These are phyloP conservation scores for Botryotinia globosa DNA, from an alignment of 2,329 filamentous ascomycete genomes.

Conservation along the genomic window DNA sequence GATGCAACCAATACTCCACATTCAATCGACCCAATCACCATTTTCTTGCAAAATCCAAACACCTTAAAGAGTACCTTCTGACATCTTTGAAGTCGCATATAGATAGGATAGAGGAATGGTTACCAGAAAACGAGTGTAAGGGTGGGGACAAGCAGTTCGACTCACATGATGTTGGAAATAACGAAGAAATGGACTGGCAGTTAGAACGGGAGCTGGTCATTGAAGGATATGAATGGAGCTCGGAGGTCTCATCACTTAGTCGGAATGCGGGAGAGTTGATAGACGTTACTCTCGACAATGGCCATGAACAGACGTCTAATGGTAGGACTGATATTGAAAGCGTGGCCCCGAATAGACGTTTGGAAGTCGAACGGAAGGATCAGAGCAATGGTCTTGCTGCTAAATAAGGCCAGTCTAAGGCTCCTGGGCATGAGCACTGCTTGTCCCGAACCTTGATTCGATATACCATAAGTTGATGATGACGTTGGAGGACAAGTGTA, in stretches of 20 bases:
- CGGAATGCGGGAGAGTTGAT: neutral
- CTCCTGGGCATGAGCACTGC: neutral
- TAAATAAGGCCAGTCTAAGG: neutral
- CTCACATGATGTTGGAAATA: neutral
- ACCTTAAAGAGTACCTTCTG: neutral
- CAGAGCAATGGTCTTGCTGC: neutral
- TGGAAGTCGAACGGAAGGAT: neutral
- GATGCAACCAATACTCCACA: neutral
- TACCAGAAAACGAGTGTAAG: neutral
- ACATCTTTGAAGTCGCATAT: slow-evolving; percentile 2
- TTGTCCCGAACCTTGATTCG: neutral
- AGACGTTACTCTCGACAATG: neutral
- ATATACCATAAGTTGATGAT: neutral
- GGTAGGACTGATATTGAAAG: neutral
- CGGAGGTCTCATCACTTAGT: neutral
- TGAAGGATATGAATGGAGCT: slow-evolving; percentile 1
- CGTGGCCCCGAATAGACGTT: neutral
- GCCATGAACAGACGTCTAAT: neutral
- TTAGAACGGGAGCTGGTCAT: neutral
- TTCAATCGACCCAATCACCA: slow-evolving; percentile 3
- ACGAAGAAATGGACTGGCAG: neutral
- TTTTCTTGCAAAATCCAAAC: slow-evolving; percentile 5
- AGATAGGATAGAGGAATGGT: slow-evolving; percentile 3
- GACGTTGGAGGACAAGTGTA: neutral
- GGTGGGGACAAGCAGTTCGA: neutral